Conservation (phyloP, 73 alveolate species). For the Effrenium voratum region DNA sequence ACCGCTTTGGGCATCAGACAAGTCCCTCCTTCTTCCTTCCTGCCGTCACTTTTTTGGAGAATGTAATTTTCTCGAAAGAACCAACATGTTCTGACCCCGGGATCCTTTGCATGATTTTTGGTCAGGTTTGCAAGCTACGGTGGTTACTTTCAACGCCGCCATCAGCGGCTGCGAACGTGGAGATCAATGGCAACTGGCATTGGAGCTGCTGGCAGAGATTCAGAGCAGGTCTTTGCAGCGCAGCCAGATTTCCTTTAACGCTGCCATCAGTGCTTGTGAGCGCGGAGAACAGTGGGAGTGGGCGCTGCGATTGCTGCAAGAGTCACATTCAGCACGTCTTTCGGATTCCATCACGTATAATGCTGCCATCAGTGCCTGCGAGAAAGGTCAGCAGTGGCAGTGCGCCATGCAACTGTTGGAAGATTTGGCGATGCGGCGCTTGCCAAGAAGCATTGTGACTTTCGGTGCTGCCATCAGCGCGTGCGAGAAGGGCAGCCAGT, state of each 20-base stretch:
- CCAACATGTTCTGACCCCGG: not conserved
- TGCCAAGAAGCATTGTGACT: not conserved
- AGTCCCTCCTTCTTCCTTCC: not conserved
- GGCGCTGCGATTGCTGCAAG: no score
- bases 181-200: slow-evolving; percentile 39
- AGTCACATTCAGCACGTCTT: no score
- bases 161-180: slow-evolving; percentile 2
- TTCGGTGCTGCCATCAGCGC: not conserved
- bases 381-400: not conserved
- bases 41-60: not conserved
- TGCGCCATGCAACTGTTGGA: not conserved
- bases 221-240: not conserved
- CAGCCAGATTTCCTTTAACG: not conserved
- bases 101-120: not conserved
- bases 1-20: not conserved
- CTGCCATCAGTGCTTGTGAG: not conserved
- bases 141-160: not conserved
- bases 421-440: not conserved
- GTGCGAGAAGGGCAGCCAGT: not conserved
- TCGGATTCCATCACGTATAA: not conserved
- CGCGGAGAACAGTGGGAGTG: no score
- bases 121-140: not conserved
- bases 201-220: not conserved
- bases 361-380: not conserved
- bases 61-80: not conserved